Percentiles rank a stretch among this genome's conserved stretches.
These are phyloP conservation scores for Persicaria tinctoria DNA, from an alignment of 148 eudicot species.

Conservation along the genomic window DNA sequence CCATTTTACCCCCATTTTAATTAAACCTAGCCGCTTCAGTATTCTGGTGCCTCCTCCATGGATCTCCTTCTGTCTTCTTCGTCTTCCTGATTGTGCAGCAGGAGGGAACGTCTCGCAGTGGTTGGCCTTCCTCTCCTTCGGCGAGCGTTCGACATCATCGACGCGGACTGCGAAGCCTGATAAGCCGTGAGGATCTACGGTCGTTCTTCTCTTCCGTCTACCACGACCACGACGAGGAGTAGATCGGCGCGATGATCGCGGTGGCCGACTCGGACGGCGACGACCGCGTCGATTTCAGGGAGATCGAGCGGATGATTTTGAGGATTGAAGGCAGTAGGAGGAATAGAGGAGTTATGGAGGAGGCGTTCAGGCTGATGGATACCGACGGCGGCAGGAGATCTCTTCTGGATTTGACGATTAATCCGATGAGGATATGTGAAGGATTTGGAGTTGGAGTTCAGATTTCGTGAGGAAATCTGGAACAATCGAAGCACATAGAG, in stretches of 20 bases:
- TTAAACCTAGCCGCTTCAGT: too few species aligned
- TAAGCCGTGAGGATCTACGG: conserved; percentile 65
- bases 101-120: too few species aligned
- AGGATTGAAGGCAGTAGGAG: background rate
- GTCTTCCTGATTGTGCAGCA: too few species aligned
- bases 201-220: conserved; percentile 32
- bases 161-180: conserved; percentile 68
- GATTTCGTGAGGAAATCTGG: too few species aligned
- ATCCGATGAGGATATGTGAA: conserved; percentile 55
- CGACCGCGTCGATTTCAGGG: conserved; percentile 60
- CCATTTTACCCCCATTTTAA: too few species aligned
- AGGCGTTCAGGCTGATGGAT: conserved; percentile 68
- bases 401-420: conserved; percentile 37
- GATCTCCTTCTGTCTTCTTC: too few species aligned
- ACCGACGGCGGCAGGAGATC: conserved; percentile 65
- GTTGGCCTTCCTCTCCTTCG: too few species aligned
- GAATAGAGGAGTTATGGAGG: conserved; percentile 46
- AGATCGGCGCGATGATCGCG: conserved; percentile 61
- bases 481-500: too few species aligned
- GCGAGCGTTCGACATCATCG: conserved; percentile 64
- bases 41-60: too few species aligned
- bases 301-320: conserved; percentile 47
- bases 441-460: too few species aligned
- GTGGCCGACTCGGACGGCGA: conserved; percentile 62
- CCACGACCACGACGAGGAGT: conserved; percentile 28